Conservation (phyloP, 352 stramenopile genomes). For the Phytophthora meadii region DNA sequence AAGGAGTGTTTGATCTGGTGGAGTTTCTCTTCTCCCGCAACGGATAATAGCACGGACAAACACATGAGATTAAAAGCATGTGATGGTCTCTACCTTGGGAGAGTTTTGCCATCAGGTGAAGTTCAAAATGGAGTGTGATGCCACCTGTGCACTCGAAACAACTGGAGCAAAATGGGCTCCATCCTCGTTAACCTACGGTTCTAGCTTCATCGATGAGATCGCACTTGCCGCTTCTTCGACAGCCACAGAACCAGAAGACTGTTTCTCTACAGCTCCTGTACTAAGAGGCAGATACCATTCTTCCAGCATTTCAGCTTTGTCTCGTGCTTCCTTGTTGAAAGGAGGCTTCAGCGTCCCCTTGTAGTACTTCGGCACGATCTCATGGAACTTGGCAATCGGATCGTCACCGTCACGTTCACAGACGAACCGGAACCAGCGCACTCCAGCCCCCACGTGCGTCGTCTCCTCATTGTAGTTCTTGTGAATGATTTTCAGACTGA, state of each 20-base stretch:
- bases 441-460: constrained; percentile 50
- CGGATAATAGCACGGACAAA: background rate
- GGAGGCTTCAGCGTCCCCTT: constrained; percentile 58
- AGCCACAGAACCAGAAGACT: background rate
- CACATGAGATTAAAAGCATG: constrained; percentile 4
- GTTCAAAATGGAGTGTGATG: too few relatives aligned
- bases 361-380: constrained; percentile 60
- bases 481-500: constrained; percentile 50
- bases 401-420: constrained; percentile 42
- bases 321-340: constrained; percentile 62
- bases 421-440: constrained; percentile 54
- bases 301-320: constrained; percentile 50
- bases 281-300: constrained; percentile 60
- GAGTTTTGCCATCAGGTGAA: background rate
- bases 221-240: constrained; percentile 21
- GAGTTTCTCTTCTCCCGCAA: constrained; percentile 4
- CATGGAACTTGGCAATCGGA: constrained; percentile 51
- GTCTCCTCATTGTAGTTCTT: constrained; percentile 65
- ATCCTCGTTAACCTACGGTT: background rate
- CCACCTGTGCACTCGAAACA: too few relatives aligned
- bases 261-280: constrained; percentile 14
- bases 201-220: constrained; percentile 23
- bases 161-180: too few relatives aligned
- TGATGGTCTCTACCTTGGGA: background rate
- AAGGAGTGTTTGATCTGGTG: background rate